A percentile compares a stretch with the other conserved stretches of the same genome.
Evolutionary conservation across 2,329 filamentous ascomycete genomes (phyloP).

Genomic region (Colletotrichum echinochloae): DNA sequence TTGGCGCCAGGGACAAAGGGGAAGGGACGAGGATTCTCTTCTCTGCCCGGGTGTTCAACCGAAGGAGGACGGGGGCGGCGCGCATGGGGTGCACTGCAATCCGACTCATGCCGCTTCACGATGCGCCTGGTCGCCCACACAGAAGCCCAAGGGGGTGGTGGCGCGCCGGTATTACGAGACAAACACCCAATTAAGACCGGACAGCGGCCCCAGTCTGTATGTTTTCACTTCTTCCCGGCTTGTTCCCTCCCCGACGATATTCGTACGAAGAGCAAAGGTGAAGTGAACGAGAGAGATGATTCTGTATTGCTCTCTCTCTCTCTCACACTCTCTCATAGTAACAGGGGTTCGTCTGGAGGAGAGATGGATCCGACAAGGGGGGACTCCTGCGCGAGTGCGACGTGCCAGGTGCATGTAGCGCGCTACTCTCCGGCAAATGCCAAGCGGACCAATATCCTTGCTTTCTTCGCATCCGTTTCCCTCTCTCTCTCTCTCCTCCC

Average conservation of each 20-base stretch:
- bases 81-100: slow-evolving; percentile 17
- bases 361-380: slow-evolving; percentile 21
- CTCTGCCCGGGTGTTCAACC: slow-evolving; percentile 12
- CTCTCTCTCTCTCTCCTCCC: background rate
- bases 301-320: too few species aligned
- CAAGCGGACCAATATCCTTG: slow-evolving; percentile 3
- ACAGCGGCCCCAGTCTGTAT: background rate
- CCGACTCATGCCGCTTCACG: slow-evolving; percentile 23
- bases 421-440: slow-evolving; percentile 5
- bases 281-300: background rate
- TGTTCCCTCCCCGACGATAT: too few species aligned
- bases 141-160: too few species aligned
- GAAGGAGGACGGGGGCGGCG: background rate
- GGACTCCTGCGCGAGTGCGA: background rate
- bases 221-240: background rate
- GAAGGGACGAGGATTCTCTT: slow-evolving; percentile 7
- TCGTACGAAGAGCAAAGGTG: background rate
- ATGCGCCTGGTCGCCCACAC: slow-evolving; percentile 11
- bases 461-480: background rate
- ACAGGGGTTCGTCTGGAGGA: slow-evolving; percentile 18
- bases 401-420: slow-evolving; percentile 28
- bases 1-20: slow-evolving; percentile 21
- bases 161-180: background rate
- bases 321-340: background rate
- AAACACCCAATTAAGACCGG: background rate